A percentile compares a stretch with the other conserved stretches of the same genome.
Conservation (phyloP, 2,329 filamentous ascomycete genomes). For the Hypoxylon sp. region DNA sequence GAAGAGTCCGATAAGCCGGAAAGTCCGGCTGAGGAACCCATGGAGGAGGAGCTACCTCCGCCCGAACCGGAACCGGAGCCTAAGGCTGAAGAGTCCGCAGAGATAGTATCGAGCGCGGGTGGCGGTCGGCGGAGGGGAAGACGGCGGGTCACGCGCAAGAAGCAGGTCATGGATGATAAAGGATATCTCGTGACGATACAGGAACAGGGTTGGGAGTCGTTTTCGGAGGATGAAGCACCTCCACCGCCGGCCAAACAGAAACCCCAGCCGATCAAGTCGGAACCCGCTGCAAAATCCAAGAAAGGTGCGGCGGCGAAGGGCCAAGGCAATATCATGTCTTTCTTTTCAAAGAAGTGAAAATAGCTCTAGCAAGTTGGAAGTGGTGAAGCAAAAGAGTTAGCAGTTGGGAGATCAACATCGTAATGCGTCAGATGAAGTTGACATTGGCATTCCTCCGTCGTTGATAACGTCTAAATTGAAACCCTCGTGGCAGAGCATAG, state of each 20-base stretch:
- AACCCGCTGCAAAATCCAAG: conserved; percentile 49
- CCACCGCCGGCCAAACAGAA: conserved; percentile 47
- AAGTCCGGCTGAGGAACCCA: conserved; percentile 48
- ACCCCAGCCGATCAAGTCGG: conserved; percentile 42
- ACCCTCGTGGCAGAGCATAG: background rate
- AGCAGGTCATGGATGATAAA: conserved; percentile 56
- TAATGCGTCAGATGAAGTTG: background rate
- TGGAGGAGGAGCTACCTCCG: conserved; percentile 49
- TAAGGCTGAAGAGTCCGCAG: conserved; percentile 50
- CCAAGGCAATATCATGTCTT: conserved; percentile 57
- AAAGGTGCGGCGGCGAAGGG: conserved; percentile 49
- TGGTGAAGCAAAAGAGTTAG: background rate
- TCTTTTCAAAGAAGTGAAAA: conserved; percentile 55
- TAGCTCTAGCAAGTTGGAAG: background rate
- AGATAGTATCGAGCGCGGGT: conserved; percentile 50
- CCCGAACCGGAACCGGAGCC: conserved; percentile 48
- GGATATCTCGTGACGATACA: conserved; percentile 56
- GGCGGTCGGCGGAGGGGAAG: conserved; percentile 53
- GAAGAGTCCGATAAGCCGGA: conserved; percentile 49
- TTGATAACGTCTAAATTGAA: background rate
- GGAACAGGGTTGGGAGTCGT: conserved; percentile 56
- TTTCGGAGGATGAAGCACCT: conserved; percentile 55
- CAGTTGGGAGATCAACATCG: background rate
- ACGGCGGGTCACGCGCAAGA: conserved; percentile 54
- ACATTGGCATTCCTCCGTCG: background rate